Evolutionary conservation across 768 basidiomycete species (phyloP), one percentile per base, ranked within the genome.

Genomic region (Auriscalpium microsporum): DNA sequence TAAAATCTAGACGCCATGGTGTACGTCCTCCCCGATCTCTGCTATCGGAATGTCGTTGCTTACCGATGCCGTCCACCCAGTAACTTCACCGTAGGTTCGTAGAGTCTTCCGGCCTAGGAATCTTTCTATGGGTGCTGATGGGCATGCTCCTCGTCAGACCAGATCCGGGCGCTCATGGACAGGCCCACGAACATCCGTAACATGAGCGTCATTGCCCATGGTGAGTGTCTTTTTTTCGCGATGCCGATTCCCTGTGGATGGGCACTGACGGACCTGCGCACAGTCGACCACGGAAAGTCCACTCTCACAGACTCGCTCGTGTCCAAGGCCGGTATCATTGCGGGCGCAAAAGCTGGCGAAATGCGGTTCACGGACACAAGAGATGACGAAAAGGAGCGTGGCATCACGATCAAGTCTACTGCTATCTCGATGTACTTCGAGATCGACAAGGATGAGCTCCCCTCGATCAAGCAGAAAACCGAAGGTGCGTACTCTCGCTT

Each of bases 341-440:
- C 96, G 58, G 75, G 78, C 45, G 77, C 91, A 67, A 95, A 96
- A 71, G 92, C 96, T 57, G 96, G 96, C 69, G 93, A 96, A 57
- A 80, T 90, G 82, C 91, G 95, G 58, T 97, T 94, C 72, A 98
- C 92, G 54, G 94, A 97, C 73, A 98, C 96, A 57, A 81, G 95
- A 77, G 83, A 88, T 10, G 96, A 99, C 69, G 96, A 99, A 79
- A 97, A 95, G 71, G 95, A 98, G 72, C 94, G 95, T 73, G 96
- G 96, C 78, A 98, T 99, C 68, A 98, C 96, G 52, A 98, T 99
- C 77, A 99, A 99, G 77, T 98, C 94, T 46, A 98, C 95, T 35
- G 96, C 94, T 66, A 96, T 99, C 71, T 96, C 95, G 56, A 98
- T 98, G 95, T 98, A 97, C 76, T 99, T 99, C 71, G 85, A 93